Conservation (phyloP, 441 rosid genomes). For the Eruca vesicaria region DNA sequence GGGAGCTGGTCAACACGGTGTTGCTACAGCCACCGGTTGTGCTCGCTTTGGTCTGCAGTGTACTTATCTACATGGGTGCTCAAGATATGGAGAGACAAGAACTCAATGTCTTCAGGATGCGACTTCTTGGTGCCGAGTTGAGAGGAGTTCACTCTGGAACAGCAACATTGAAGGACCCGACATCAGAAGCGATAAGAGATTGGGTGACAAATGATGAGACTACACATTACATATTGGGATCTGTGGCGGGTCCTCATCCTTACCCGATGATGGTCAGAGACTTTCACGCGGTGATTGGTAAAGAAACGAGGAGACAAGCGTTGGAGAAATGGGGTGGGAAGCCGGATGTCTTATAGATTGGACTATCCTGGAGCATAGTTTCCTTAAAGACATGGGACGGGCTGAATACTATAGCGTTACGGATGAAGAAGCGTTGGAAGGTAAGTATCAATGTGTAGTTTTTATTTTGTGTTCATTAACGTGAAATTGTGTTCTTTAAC, state of each 20-base stretch:
- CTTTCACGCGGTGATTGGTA: constrained; percentile 82
- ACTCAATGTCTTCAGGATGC: constrained; percentile 85
- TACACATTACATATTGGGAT: constrained; percentile 88
- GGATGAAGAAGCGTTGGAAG: constrained; percentile 84
- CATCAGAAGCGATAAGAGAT: constrained; percentile 86
- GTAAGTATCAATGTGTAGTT: constrained; percentile 31
- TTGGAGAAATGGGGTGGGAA: constrained; percentile 89
- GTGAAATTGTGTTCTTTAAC: background rate
- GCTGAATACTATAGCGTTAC: constrained; percentile 74
- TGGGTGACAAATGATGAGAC: constrained; percentile 94
- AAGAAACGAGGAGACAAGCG: constrained; percentile 80
- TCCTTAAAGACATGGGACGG: constrained; percentile 73
- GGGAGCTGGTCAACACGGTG: constrained; percentile 96
- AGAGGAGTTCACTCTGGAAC: constrained; percentile 83
- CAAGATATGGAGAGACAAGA: constrained; percentile 90
- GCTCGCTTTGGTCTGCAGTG: constrained; percentile 81
- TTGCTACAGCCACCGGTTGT: constrained; percentile 90
- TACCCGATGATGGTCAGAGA: constrained; percentile 93
- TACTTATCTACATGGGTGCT: constrained; percentile 82
- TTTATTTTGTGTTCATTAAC: background rate
- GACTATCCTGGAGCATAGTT: constrained; percentile 92
- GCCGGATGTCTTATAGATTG: constrained; percentile 83
- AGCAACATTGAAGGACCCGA: constrained; percentile 88
- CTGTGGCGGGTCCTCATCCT: constrained; percentile 94
- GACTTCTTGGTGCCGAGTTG: constrained; percentile 88